Base-by-base conservation (phyloP, 2,329 filamentous ascomycete genomes). In the Epichloe sp. region DNA sequence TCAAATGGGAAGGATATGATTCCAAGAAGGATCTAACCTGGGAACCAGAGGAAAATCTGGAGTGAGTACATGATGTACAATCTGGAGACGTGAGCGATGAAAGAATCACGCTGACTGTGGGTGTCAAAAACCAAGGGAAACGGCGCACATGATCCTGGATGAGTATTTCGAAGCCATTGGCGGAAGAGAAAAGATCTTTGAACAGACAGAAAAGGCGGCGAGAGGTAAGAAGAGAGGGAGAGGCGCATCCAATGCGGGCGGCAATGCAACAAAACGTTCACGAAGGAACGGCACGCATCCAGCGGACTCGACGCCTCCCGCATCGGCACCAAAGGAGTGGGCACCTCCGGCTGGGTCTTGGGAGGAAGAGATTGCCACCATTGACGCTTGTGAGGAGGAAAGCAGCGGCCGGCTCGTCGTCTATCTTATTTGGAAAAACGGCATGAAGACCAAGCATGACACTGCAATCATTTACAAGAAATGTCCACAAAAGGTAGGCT, bases 1-100 rank as follows among this genome's bases (percentile, higher is more conserved):
- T 93, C 37, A 89, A 91, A 60, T 93, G 87, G 87, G 79, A 86
- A 56, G 86, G 86, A 3, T 93, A 83, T 55, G 79, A 86, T 0
- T 77, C 82, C 54, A 80, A 82, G 54, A 65, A 71, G 0, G 87
- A 93, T 57, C 68, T 79, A 60, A 93, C 87, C 0, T 91, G 86
- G 86, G 87, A 93, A 62, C 82, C 85, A 0, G 82, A 87, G 58
- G 79, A 80, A 11, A 90, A 89, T 53, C 58, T 68, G 6, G 43
- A 56, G 66, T 67, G 56, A 47, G 61, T 53, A 0, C 26, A 19
- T 12, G 5, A 1, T n/a, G 36, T 5, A n/a, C 12, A 38, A n/a
- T 5, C 34, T 17, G 23, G 23, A 5, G 11, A 8, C 3, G 15
- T 19, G 37, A n/a, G 15, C 8, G 40, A 21, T n/a, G 12, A 15